Base-by-base conservation (phyloP, 352 stramenopile genomes). In the Globisporangium nagaii region DNA sequence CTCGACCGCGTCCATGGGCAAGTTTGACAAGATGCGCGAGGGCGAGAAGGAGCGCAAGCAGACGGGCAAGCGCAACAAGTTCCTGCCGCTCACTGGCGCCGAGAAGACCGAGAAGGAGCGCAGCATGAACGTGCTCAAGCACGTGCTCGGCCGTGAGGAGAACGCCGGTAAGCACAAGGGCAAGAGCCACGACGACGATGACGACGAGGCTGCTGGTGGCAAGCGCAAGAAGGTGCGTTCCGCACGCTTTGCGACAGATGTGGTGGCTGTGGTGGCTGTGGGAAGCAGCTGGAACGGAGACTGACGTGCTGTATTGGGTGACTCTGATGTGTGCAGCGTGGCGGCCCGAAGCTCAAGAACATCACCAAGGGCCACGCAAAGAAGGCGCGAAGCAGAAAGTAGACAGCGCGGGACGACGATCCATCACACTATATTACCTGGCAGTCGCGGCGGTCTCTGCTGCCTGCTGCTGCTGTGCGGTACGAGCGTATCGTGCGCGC, bases 11-110 rank as follows among this genome's bases (percentile, higher is more conserved):
- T 97, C 88, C 2, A 86, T 98, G 66, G 94, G 94, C 56, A 96
- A 95, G 58, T 98, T 98, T 67, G 92, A 98, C 72, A 93, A 95
- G 62, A 93, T 95, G 83, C 71, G 88, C 37, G 75, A 95, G 37
- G 92, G 91, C 37, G 94, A 98, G 73, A 81, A 79, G 15, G 88
- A 97, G 63, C 79, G 87, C 56, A 96, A 93, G 72, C 61, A 84
- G 28, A 87, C 81, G 62, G 83, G 83, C 60, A 93, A 93, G 63
- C 80, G 83, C 58, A 90, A 91, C 64, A 74, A 86, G 50, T 93
- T 93, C 60, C 59, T 91, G 69, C 77, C 77, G 10, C 66, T 84
- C 5, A 88, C 79, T 12, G 83, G 83, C 19, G 69, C 76, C 1
- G 83, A 93, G 58, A 61, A 65, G 17, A 88, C 72, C 22, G 83